A percentile compares a stretch with the other conserved stretches of the same genome.
phyloP scores from a whole-genome alignment of 805 yeast genomes.

The Maudiozyma turicensis region DNA sequence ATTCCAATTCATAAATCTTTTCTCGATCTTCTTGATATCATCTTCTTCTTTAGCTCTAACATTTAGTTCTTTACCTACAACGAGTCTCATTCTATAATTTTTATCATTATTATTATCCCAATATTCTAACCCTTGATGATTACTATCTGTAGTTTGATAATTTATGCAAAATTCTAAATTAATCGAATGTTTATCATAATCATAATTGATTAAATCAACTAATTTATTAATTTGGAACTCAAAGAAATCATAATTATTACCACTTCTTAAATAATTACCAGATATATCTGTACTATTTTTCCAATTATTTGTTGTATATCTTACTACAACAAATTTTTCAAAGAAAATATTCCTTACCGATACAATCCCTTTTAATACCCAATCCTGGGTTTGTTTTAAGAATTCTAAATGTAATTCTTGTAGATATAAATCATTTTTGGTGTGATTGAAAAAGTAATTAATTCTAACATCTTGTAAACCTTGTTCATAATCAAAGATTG shows the following conservation, averaged over 20 bases:
- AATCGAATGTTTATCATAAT: conserved; percentile 1
- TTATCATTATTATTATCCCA: conserved; percentile 26
- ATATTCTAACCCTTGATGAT: conserved; percentile 9
- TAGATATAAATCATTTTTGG: conserved; percentile 12
- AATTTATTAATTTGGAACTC: conserved; percentile 20
- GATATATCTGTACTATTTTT: conserved; percentile 36
- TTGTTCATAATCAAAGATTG: conserved; percentile 16
- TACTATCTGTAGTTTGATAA: conserved; percentile 16
- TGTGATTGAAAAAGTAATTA: conserved; percentile 20
- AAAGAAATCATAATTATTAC: conserved; percentile 19
- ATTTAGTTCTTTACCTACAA: not conserved
- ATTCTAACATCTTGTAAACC: conserved; percentile 17
- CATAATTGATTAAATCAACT: conserved; percentile 6
- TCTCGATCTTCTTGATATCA: not conserved
- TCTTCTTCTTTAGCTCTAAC: not conserved
- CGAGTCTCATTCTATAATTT: conserved; percentile 19
- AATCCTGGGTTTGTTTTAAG: conserved; percentile 3
- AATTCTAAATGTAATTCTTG: conserved; percentile 15
- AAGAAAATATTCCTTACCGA: conserved; percentile 70
- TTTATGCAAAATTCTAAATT: conserved; percentile 23
- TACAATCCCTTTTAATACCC: conserved; percentile 21
- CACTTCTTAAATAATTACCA: conserved; percentile 14
- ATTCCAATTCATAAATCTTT: conserved; percentile 1
- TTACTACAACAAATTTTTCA: conserved; percentile 54
- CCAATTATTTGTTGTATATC: conserved; percentile 79